phyloP scores from a whole-genome alignment of 2,329 filamentous ascomycete species.

The Cadophora sp. region DNA sequence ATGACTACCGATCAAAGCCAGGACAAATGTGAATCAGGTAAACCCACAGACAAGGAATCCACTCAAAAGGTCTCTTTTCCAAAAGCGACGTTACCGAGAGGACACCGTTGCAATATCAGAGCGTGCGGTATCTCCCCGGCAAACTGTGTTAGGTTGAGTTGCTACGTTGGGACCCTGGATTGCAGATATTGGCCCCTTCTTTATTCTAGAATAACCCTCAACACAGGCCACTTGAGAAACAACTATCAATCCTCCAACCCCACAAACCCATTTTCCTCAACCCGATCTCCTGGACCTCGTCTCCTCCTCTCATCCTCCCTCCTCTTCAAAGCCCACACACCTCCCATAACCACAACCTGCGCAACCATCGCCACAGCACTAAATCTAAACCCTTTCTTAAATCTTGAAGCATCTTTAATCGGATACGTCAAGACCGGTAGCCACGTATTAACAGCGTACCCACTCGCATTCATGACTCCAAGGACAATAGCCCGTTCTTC shows the following conservation, averaged over 20 bases:
- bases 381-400: constrained; percentile 50
- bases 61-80: too few species aligned
- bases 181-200: too few species aligned
- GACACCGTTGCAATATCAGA: too few species aligned
- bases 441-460: constrained; percentile 54
- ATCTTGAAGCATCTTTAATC: constrained; percentile 48
- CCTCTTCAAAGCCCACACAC: neutral
- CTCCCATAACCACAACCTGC: neutral
- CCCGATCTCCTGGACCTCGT: neutral
- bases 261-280: neutral
- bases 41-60: too few species aligned
- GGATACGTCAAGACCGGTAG: constrained; percentile 48
- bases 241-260: neutral
- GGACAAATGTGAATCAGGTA: too few species aligned
- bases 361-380: constrained; percentile 42
- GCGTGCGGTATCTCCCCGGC: too few species aligned
- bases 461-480: constrained; percentile 55
- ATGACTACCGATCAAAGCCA: too few species aligned
- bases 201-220: too few species aligned
- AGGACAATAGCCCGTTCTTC: constrained; percentile 58
- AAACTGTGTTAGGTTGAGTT: too few species aligned
- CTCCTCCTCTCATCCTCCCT: neutral
- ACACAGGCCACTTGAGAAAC: too few species aligned
- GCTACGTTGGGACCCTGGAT: too few species aligned
- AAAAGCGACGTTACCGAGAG: too few species aligned